These are phyloP conservation scores for Evansstolkia leycettana DNA, from an alignment of 495 filamentous ascomycete species.

Conservation along the genomic window DNA sequence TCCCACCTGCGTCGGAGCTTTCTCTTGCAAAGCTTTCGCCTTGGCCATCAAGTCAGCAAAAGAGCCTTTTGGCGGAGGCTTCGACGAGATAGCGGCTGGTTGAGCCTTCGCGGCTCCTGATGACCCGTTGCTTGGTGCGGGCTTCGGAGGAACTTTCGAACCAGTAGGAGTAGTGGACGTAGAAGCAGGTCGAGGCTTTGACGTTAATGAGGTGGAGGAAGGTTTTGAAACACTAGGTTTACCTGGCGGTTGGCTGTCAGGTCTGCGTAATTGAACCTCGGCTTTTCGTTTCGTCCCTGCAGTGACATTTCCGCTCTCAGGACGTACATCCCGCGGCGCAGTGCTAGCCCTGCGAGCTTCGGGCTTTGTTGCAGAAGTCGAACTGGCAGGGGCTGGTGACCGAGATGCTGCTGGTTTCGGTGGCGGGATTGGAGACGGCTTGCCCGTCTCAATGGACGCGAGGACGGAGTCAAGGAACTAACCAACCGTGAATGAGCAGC, in stretches of 20 bases:
- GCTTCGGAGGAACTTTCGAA: slow-evolving; percentile 7
- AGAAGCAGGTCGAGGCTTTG: slow-evolving; percentile 11
- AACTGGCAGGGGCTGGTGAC: slow-evolving; percentile 15
- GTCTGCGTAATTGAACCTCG: slow-evolving; percentile 25
- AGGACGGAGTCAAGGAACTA: slow-evolving; percentile 49
- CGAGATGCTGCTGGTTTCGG: slow-evolving; percentile 9
- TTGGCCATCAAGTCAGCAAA: slow-evolving; percentile 30
- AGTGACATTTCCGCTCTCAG: slow-evolving; percentile 9
- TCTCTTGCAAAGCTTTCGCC: slow-evolving; percentile 24
- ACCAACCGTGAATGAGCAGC: slow-evolving; percentile 10
- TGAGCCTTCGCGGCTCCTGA: slow-evolving; percentile 10
- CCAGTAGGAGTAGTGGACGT: slow-evolving; percentile 4
- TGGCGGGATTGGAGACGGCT: slow-evolving; percentile 17
- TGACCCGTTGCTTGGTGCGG: slow-evolving; percentile 9
- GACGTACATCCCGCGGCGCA: slow-evolving; percentile 4
- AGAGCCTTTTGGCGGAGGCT: slow-evolving; percentile 30
- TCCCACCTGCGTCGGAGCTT: slow-evolving; percentile 21
- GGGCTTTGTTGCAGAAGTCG: slow-evolving; percentile 16
- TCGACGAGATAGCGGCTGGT: slow-evolving; percentile 13
- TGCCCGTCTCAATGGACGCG: slow-evolving; percentile 39
- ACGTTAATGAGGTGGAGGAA: slow-evolving; percentile 2
- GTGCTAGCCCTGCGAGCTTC: slow-evolving; percentile 14
- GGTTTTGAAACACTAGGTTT: slow-evolving; percentile 6
- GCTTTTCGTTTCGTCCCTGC: slow-evolving; percentile 32
- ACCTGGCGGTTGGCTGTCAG: slow-evolving; percentile 9